A percentile compares a stretch with the other conserved stretches of the same genome.
These are phyloP conservation scores for Novakomyces olei DNA, from an alignment of 805 yeast genomes.

Conservation along the genomic window DNA sequence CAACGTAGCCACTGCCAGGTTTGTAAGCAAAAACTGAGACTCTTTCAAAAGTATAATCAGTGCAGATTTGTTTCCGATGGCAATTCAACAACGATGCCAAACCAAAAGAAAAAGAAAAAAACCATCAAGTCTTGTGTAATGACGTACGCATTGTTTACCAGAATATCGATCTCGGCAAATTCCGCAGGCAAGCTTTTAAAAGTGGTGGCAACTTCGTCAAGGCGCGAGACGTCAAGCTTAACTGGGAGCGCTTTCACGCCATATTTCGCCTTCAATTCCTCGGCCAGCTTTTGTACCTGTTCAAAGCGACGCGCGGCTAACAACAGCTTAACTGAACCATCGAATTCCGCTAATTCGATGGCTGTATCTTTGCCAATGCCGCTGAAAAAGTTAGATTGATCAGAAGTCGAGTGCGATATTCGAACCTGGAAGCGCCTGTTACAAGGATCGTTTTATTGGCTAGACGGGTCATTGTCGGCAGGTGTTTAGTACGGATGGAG, in stretches of 20 bases:
- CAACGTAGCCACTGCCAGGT: constrained; percentile 42
- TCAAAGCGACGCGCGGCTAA: constrained; percentile 61
- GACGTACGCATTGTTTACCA: constrained; percentile 45
- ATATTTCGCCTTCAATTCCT: constrained; percentile 24
- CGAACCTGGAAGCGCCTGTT: constrained; percentile 25
- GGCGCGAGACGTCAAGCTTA: constrained; percentile 34
- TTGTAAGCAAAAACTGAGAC: too few relatives aligned
- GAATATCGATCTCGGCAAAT: constrained; percentile 34
- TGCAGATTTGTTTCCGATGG: neutral
- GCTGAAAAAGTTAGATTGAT: too few relatives aligned
- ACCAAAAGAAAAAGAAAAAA: neutral
- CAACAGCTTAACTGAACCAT: constrained; percentile 47
- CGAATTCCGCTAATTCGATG: constrained; percentile 53
- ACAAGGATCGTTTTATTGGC: constrained; percentile 59
- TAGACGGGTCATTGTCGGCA: constrained; percentile 28
- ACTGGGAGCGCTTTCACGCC: constrained; percentile 24
- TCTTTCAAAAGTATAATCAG: too few relatives aligned
- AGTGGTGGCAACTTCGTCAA: constrained; percentile 30
- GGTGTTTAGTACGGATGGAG: too few relatives aligned
- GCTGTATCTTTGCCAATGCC: constrained; percentile 94
- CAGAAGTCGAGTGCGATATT: too few relatives aligned
- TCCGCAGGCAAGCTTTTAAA: constrained; percentile 31
- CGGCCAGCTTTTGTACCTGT: constrained; percentile 19
- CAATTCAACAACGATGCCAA: neutral
- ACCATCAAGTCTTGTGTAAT: neutral